phyloP scores from a whole-genome alignment of 257 asterid species.

The Solanum ahanhuiri region DNA sequence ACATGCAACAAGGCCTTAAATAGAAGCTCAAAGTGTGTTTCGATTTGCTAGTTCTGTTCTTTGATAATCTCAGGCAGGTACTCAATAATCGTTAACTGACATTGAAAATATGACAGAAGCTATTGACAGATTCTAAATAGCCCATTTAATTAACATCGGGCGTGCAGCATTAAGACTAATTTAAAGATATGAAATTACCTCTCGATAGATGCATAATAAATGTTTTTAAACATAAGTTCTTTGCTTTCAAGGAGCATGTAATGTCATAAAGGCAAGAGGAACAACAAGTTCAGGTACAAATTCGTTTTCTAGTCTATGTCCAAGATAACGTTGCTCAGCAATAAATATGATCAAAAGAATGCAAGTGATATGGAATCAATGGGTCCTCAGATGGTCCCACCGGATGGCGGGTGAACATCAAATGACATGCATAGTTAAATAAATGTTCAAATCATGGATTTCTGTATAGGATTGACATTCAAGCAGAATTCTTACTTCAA shows the following conservation, averaged over 20 bases:
- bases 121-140: background rate
- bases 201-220: background rate
- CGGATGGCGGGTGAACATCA: background rate
- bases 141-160: background rate
- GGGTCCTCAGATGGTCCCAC: background rate
- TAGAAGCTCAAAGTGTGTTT: background rate
- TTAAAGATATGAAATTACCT: background rate
- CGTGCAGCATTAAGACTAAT: background rate
- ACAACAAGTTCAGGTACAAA: background rate
- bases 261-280: background rate
- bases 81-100: background rate
- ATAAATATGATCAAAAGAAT: background rate
- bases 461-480: background rate
- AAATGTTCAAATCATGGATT: background rate
- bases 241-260: background rate
- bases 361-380: background rate
- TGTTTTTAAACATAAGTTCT: background rate
- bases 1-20: background rate
- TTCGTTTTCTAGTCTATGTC: background rate
- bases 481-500: slow-evolving; percentile 11
- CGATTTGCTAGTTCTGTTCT: background rate
- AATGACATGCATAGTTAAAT: background rate
- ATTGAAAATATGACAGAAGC: background rate
- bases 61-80: background rate
- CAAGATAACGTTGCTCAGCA: background rate